Percentiles rank a stretch among this genome's conserved stretches.
Conservation (phyloP, 805 yeast species). For the Cyberlindnera japonica region DNA sequence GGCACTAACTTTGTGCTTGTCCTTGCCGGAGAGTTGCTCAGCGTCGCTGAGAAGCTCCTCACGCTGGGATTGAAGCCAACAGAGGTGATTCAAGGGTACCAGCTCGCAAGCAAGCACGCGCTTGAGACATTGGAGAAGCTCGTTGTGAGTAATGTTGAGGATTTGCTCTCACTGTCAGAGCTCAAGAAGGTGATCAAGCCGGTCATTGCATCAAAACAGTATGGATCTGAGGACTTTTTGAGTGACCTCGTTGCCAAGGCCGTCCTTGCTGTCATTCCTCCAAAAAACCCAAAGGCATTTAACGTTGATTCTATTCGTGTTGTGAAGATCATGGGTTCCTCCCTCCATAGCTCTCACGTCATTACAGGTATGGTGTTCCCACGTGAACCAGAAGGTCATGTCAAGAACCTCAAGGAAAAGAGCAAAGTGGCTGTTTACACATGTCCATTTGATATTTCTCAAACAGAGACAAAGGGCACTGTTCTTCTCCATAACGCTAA, state of each 20-base stretch:
- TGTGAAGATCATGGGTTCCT: slow-evolving; percentile 93
- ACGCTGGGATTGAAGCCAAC: slow-evolving; percentile 85
- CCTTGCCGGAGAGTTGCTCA: slow-evolving; percentile 88
- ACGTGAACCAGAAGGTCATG: slow-evolving; percentile 91
- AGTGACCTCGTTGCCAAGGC: slow-evolving; percentile 82
- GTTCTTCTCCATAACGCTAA: slow-evolving; percentile 93
- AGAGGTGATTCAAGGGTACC: slow-evolving; percentile 91
- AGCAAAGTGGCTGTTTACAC: slow-evolving; percentile 91
- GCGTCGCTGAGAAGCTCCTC: slow-evolving; percentile 79
- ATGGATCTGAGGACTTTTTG: slow-evolving; percentile 78
- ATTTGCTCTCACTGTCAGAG: slow-evolving; percentile 50
- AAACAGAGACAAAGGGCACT: slow-evolving; percentile 98
- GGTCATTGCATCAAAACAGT: slow-evolving; percentile 90
- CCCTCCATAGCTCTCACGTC: slow-evolving; percentile 69
- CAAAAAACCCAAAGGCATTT: slow-evolving; percentile 57
- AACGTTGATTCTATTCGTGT: slow-evolving; percentile 93
- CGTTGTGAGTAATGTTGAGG: slow-evolving; percentile 57
- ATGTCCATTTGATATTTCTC: slow-evolving; percentile 90
- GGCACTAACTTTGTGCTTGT: slow-evolving; percentile 88
- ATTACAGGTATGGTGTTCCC: slow-evolving; percentile 98
- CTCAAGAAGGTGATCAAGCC: slow-evolving; percentile 74
- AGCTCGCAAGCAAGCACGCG: slow-evolving; percentile 77
- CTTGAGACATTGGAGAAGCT: slow-evolving; percentile 62
- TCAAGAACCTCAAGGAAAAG: slow-evolving; percentile 56
- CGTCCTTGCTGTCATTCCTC: slow-evolving; percentile 72